Evolutionary conservation across 2,329 filamentous ascomycete species (phyloP).

Genomic region (Calonectria hawksworthii): DNA sequence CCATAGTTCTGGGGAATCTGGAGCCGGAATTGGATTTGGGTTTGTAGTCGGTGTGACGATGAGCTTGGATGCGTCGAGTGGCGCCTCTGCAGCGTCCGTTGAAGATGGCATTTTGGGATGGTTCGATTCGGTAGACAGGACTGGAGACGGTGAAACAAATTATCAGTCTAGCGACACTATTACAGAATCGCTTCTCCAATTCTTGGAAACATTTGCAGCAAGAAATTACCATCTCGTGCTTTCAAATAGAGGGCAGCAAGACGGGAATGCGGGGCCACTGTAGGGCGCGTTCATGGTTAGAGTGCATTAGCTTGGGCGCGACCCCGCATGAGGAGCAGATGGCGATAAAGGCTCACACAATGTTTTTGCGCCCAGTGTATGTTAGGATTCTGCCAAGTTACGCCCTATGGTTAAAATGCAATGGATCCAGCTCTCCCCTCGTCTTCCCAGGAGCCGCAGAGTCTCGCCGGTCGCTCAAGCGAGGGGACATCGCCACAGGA

Average conservation of each 20-base stretch:
- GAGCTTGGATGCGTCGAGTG: slow-evolving; percentile 21
- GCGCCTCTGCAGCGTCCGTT: background rate
- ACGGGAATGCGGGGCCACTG: background rate
- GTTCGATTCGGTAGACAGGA: background rate
- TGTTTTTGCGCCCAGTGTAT: background rate
- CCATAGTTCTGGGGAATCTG: background rate
- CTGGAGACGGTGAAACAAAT: too few relatives aligned
- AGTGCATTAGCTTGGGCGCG: slow-evolving; percentile 21
- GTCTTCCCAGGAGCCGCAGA: background rate
- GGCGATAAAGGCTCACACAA: background rate
- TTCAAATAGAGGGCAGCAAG: background rate
- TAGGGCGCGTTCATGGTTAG: slow-evolving; percentile 15
- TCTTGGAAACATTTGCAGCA: background rate
- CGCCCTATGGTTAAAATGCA: background rate
- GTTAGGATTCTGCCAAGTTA: background rate
- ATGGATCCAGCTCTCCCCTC: background rate
- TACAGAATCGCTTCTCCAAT: background rate
- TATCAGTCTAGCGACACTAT: background rate
- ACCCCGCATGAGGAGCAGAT: slow-evolving; percentile 14
- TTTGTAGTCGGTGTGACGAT: background rate
- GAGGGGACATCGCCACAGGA: background rate
- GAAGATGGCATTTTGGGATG: background rate
- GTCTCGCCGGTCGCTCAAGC: background rate
- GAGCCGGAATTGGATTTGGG: slow-evolving; percentile 8
- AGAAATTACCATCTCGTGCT: background rate